These are phyloP conservation scores for Flaveria bidentis DNA, from an alignment of 129 eudicot genomes.

Conservation along the genomic window DNA sequence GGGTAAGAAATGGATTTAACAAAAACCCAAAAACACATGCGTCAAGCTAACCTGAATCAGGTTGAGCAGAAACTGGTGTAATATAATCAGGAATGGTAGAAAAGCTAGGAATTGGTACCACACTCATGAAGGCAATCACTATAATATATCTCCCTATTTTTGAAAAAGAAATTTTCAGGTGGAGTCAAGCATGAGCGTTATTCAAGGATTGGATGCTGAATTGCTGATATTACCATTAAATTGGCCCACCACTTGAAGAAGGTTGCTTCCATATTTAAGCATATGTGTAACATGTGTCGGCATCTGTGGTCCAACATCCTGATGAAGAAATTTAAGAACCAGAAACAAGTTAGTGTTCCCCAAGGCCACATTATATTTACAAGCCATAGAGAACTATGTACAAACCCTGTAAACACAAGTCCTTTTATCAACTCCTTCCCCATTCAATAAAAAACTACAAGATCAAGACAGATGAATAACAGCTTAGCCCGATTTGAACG, in stretches of 20 bases:
- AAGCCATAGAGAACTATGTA: constrained; percentile 25
- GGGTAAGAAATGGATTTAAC: neutral
- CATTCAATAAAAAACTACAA: constrained; percentile 72
- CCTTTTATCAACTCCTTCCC: constrained; percentile 69
- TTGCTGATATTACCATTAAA: constrained; percentile 55
- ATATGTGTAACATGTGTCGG: constrained; percentile 65
- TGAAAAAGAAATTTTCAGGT: constrained; percentile 2
- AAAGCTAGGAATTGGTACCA: constrained; percentile 35
- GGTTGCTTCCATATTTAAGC: constrained; percentile 85
- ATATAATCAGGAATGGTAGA: constrained; percentile 55
- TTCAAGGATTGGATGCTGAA: neutral
- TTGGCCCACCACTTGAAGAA: constrained; percentile 86
- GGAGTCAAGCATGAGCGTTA: constrained; percentile 15
- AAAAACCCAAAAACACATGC: constrained; percentile 4
- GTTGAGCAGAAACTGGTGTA: constrained; percentile 50
- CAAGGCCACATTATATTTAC: constrained; percentile 16
- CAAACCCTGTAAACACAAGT: constrained; percentile 57
- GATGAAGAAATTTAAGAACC: constrained; percentile 15
- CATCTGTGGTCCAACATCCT: constrained; percentile 87
- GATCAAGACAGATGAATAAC: neutral
- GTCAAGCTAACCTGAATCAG: constrained; percentile 53
- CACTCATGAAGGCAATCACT: constrained; percentile 65
- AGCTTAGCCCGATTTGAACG: constrained; percentile 21
- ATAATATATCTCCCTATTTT: constrained; percentile 60
- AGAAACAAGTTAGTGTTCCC: constrained; percentile 26